phyloP scores from a whole-genome alignment of 2,329 filamentous ascomycete species.

The Alternaria triticina region DNA sequence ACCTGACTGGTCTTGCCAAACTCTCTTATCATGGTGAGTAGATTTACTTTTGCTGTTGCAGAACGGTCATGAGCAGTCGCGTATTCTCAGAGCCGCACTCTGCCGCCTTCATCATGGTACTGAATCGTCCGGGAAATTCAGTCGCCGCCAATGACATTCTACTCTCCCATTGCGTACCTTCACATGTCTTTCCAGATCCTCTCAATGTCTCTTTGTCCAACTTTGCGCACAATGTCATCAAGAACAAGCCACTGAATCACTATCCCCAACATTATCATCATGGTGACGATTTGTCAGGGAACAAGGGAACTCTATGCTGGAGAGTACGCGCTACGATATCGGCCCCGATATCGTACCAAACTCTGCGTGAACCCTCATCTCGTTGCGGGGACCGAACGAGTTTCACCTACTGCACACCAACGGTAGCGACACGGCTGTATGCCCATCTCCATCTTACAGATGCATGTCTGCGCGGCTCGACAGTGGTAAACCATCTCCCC shows the following conservation, averaged over 20 bases:
- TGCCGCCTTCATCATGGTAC: neutral
- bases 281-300: neutral
- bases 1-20: neutral
- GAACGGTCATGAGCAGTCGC: neutral
- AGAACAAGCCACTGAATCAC: neutral
- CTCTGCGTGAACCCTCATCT: slow-evolving; percentile 6
- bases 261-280: neutral
- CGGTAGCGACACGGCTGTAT: neutral
- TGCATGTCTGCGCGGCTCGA: slow-evolving; percentile 3
- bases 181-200: neutral
- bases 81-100: neutral
- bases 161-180: neutral
- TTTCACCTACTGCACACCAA: neutral
- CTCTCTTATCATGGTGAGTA: neutral
- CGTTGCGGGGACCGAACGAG: neutral
- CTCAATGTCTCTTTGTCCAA: neutral
- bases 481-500: neutral
- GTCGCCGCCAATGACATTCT: neutral
- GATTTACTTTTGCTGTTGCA: neutral
- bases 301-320: neutral
- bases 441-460: neutral
- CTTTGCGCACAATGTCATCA: neutral
- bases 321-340: slow-evolving; percentile 10
- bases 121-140: neutral
- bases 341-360: slow-evolving; percentile 11